Percentiles rank a stretch among this genome's conserved stretches.
Evolutionary conservation across 768 basidiomycete genomes (phyloP).

Genomic region (Royoungia palumana): DNA sequence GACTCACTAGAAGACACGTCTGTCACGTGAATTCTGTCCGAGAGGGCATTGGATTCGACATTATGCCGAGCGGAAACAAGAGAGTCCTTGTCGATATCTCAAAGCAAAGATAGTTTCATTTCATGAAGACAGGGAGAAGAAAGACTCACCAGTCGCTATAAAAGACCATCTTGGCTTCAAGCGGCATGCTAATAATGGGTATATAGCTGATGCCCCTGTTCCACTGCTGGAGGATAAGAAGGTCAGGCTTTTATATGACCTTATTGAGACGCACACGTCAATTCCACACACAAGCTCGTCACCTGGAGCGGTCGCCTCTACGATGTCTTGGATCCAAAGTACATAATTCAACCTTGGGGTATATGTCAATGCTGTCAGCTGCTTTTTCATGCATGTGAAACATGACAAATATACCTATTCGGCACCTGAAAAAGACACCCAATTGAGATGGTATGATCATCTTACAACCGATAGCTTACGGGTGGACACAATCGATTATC

Average conservation of each 20-base stretch:
- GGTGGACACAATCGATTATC: conserved; percentile 82
- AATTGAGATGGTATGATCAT: background rate
- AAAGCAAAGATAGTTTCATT: background rate
- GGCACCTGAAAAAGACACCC: conserved; percentile 50
- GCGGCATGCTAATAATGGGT: conserved; percentile 70
- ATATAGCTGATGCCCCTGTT: conserved; percentile 89
- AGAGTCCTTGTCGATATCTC: conserved; percentile 74
- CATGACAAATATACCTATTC: conserved; percentile 49
- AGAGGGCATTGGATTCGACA: conserved; percentile 53
- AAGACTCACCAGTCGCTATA: conserved; percentile 59
- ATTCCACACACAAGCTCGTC: conserved; percentile 45
- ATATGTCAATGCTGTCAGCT: background rate
- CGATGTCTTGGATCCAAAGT: conserved; percentile 76
- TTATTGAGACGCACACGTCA: conserved; percentile 59
- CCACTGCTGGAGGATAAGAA: conserved; percentile 48
- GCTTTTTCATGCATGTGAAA: background rate
- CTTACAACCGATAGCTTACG: conserved; percentile 41
- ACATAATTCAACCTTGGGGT: conserved; percentile 75
- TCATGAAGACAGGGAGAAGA: background rate
- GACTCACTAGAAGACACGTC: conserved; percentile 34
- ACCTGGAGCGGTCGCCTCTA: conserved; percentile 32
- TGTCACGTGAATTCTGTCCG: conserved; percentile 47
- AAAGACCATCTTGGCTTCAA: conserved; percentile 55
- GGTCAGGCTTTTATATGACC: background rate
- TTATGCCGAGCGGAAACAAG: conserved; percentile 53